phyloP scores from a whole-genome alignment of 108 stramenopile species.

The Epithemia pelagica region DNA sequence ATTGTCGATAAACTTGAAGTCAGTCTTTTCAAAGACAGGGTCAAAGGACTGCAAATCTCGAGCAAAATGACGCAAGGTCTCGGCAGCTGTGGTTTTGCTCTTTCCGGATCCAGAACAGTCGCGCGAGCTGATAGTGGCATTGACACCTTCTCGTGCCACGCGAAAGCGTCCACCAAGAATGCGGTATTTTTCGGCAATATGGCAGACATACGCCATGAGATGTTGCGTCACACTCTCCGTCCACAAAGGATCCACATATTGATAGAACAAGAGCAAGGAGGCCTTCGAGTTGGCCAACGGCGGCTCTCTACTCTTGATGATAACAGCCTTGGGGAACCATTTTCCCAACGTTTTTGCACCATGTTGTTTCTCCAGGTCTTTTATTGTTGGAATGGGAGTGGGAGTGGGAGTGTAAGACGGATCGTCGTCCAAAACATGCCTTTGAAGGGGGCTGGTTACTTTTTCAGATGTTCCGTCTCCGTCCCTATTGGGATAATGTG shows the following conservation, averaged over 20 bases:
- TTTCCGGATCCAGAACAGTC: slow-evolving; percentile 22
- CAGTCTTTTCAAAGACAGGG: slow-evolving; percentile 51
- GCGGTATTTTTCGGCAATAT: slow-evolving; percentile 37
- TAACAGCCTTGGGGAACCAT: slow-evolving; percentile 80
- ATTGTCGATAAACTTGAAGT: slow-evolving; percentile 81
- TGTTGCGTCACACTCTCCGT: slow-evolving; percentile 31
- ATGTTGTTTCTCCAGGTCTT: not conserved
- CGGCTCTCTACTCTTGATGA: slow-evolving; percentile 55
- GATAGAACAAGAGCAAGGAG: slow-evolving; percentile 73
- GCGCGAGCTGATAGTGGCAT: slow-evolving; percentile 59
- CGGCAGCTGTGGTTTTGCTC: slow-evolving; percentile 19
- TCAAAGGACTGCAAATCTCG: slow-evolving; percentile 63
- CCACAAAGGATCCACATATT: slow-evolving; percentile 65
- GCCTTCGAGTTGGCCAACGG: slow-evolving; percentile 24
- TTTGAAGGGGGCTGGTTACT: not conserved
- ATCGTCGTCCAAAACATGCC: not conserved
- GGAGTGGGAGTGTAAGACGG: not conserved
- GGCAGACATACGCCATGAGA: slow-evolving; percentile 45
- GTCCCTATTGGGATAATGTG: not conserved
- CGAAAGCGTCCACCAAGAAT: slow-evolving; percentile 74
- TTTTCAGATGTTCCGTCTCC: not conserved
- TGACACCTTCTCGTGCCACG: slow-evolving; percentile 77
- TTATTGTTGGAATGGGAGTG: slow-evolving; percentile 11
- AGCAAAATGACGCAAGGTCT: slow-evolving; percentile 56
- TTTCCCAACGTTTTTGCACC: slow-evolving; percentile 46